phyloP scores from a whole-genome alignment of 2,329 filamentous ascomycete genomes.

The Penicillium freii region DNA sequence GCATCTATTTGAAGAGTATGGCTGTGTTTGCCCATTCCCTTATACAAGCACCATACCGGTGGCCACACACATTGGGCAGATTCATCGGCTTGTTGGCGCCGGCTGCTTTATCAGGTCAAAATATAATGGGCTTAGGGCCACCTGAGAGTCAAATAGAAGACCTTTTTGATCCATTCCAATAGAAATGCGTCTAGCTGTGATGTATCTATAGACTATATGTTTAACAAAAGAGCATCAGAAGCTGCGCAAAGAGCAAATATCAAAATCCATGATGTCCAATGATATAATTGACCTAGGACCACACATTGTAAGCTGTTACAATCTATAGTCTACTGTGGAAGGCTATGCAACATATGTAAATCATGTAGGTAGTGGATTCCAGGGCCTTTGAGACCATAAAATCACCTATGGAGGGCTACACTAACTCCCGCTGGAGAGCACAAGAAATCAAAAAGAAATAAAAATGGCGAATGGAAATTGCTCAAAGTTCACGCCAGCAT shows the following conservation, averaged over 20 bases:
- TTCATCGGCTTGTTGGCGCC: neutral
- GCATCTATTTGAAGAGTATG: neutral
- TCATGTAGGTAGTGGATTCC: constrained; percentile 12
- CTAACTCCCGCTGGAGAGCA: constrained; percentile 37
- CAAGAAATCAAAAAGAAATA: constrained; percentile 10
- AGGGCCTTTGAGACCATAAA: neutral
- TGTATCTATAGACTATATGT: neutral
- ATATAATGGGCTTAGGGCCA: neutral
- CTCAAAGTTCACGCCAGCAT: constrained; percentile 28
- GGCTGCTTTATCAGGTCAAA: neutral
- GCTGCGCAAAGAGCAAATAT: neutral
- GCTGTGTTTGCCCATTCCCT: neutral
- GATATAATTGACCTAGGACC: neutral
- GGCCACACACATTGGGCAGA: neutral
- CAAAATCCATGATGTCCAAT: too few relatives aligned
- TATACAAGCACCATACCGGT: neutral
- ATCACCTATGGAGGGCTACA: constrained; percentile 23
- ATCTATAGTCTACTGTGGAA: neutral
- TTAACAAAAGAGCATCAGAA: neutral
- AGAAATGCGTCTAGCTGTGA: too few relatives aligned
- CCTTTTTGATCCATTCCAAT: neutral
- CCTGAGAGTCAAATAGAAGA: too few relatives aligned
- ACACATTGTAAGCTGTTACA: neutral
- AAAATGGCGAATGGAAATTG: constrained; percentile 18
- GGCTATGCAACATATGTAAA: neutral